Conservation (phyloP, 2,329 filamentous ascomycete genomes). For the Dactylellina sp. region DNA sequence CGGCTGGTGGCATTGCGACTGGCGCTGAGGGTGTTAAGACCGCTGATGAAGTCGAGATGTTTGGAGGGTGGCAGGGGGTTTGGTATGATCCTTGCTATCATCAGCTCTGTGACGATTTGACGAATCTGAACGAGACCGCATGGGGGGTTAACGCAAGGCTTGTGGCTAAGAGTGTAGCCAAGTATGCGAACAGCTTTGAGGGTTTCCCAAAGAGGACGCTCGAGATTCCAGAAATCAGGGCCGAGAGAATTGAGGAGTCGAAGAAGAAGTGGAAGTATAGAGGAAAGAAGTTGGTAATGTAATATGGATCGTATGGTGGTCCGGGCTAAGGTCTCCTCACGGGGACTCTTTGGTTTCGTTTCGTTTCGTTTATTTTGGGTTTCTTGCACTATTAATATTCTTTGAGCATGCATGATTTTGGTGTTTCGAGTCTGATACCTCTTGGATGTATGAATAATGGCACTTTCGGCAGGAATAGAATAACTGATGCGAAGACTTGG, state of each 20-base stretch:
- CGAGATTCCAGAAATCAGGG: constrained; percentile 28
- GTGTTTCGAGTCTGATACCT: neutral
- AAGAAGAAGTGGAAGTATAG: constrained; percentile 53
- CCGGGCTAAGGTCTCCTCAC: too few species aligned
- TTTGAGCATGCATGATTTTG: constrained; percentile 8
- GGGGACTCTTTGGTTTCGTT: neutral
- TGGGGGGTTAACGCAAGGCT: constrained; percentile 70
- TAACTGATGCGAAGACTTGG: neutral
- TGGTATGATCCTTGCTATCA: constrained; percentile 72
- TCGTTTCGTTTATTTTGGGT: neutral
- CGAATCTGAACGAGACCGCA: constrained; percentile 69
- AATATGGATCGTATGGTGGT: too few species aligned
- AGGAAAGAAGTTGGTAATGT: constrained; percentile 49
- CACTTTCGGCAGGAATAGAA: neutral
- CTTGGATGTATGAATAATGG: constrained; percentile 9
- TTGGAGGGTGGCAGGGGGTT: constrained; percentile 75
- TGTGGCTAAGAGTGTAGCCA: constrained; percentile 79
- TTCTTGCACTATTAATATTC: neutral
- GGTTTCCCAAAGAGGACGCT: constrained; percentile 69
- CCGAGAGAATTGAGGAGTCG: constrained; percentile 20
- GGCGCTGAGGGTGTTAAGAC: constrained; percentile 83
- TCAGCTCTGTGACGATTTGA: constrained; percentile 67
- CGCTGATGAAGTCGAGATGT: constrained; percentile 72
- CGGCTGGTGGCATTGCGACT: constrained; percentile 79
- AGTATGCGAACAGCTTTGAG: constrained; percentile 74